Conservation (phyloP, 768 basidiomycete species). For the Ramaria sp. region DNA sequence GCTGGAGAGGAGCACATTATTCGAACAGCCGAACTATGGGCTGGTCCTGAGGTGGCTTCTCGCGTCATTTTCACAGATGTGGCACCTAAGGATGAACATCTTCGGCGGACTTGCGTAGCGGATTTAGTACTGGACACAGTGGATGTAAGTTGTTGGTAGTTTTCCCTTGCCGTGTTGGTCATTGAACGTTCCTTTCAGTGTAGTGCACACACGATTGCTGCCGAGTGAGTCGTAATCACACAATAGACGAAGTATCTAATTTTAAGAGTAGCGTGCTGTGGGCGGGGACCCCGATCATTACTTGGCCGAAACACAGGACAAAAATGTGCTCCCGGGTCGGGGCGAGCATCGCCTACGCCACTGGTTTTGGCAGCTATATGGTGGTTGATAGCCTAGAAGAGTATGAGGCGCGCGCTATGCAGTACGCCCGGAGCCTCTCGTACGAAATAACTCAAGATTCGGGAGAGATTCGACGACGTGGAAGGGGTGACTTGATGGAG, state of each 20-base stretch:
- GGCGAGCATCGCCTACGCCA: conserved; percentile 36
- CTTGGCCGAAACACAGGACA: conserved; percentile 32
- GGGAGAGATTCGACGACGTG: conserved; percentile 15
- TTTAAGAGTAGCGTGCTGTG: conserved; percentile 30
- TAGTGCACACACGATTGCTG: conserved; percentile 41
- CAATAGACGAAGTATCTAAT: conserved; percentile 1
- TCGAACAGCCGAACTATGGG: conserved; percentile 32
- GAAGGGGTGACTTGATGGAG: conserved; percentile 26
- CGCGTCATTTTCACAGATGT: conserved; percentile 40
- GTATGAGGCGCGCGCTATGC: conserved; percentile 36
- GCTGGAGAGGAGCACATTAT: conserved; percentile 35
- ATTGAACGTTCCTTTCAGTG: conserved; percentile 23
- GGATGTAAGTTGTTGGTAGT: conserved; percentile 24
- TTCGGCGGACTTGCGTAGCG: conserved; percentile 33
- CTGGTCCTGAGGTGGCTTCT: conserved; percentile 32
- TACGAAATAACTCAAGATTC: conserved; percentile 14
- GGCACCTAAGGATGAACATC: conserved; percentile 33
- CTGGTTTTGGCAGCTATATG: conserved; percentile 37
- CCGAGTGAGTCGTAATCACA: conserved; percentile 27
- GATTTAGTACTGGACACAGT: conserved; percentile 42
- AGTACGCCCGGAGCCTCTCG: conserved; percentile 23
- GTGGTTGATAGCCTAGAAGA: conserved; percentile 30
- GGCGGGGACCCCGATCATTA: conserved; percentile 40
- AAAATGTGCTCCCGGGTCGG: conserved; percentile 44
- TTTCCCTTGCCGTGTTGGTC: background rate